Conservation (phyloP, 1,139 yeast species). For the Blastobotrys petasosporus region DNA sequence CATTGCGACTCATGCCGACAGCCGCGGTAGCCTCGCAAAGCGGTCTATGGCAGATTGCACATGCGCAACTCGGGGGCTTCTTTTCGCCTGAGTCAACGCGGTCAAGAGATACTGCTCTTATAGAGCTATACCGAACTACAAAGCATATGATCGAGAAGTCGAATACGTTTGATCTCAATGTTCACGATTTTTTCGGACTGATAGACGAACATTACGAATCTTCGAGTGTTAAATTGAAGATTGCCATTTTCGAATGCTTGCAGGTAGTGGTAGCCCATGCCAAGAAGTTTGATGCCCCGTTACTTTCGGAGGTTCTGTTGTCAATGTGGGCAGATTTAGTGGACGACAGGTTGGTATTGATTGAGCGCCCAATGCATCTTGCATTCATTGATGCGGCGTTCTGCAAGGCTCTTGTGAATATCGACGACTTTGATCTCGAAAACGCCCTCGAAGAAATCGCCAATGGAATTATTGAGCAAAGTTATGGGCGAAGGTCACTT, state of each 20-base stretch:
- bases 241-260: slow-evolving; percentile 13
- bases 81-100: slow-evolving; percentile 3
- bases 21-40: background rate
- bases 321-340: slow-evolving; percentile 54
- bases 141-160: slow-evolving; percentile 1
- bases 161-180: slow-evolving; percentile 3
- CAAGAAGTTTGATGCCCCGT: background rate
- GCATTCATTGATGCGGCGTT: slow-evolving; percentile 46
- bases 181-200: background rate
- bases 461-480: slow-evolving; percentile 31
- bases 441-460: slow-evolving; percentile 24
- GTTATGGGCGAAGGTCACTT: slow-evolving; percentile 63
- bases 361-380: slow-evolving; percentile 60
- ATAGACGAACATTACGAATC: slow-evolving; percentile 14
- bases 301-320: background rate
- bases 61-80: background rate
- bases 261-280: slow-evolving; percentile 3
- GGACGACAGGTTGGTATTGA: slow-evolving; percentile 58
- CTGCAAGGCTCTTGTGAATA: slow-evolving; percentile 28
- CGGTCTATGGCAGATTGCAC: slow-evolving; percentile 4
- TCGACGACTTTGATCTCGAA: slow-evolving; percentile 12
- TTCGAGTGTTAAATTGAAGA: slow-evolving; percentile 14
- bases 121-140: slow-evolving; percentile 3
- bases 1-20: background rate
- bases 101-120: slow-evolving; percentile 4